phyloP scores from a whole-genome alignment of 2,329 filamentous ascomycete species.

The Hansfordia pulvinata region DNA sequence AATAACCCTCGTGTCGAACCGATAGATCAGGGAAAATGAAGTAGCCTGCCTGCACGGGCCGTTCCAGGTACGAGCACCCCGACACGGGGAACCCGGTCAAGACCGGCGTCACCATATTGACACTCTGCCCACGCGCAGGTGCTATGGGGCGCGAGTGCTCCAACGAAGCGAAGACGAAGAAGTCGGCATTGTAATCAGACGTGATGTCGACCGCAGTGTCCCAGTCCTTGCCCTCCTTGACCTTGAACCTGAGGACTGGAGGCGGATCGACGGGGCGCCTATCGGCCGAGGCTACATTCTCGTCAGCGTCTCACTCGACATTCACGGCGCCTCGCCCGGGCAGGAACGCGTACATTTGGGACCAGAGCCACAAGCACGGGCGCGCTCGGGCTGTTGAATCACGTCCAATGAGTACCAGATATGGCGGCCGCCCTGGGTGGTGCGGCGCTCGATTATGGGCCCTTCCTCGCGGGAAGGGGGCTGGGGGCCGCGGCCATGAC shows the following conservation, averaged over 20 bases:
- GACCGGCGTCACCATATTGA: slow-evolving; percentile 63
- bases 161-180: slow-evolving; percentile 90
- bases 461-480: slow-evolving; percentile 6
- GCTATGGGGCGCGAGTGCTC: slow-evolving; percentile 77
- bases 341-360: slow-evolving; percentile 64
- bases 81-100: slow-evolving; percentile 90
- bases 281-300: slow-evolving; percentile 58
- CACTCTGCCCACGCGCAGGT: slow-evolving; percentile 62
- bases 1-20: slow-evolving; percentile 87
- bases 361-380: slow-evolving; percentile 87
- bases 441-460: slow-evolving; percentile 28
- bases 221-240: slow-evolving; percentile 59
- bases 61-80: slow-evolving; percentile 90
- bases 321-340: slow-evolving; percentile 8
- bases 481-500: too few species aligned
- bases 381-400: slow-evolving; percentile 87
- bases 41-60: slow-evolving; percentile 68
- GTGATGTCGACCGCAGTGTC: slow-evolving; percentile 59
- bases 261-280: slow-evolving; percentile 88
- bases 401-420: slow-evolving; percentile 76
- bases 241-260: slow-evolving; percentile 81
- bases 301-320: slow-evolving; percentile 7
- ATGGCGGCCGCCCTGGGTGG: slow-evolving; percentile 61
- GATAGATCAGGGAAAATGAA: slow-evolving; percentile 97
- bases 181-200: slow-evolving; percentile 88